A percentile compares a stretch with the other conserved stretches of the same genome.
phyloP scores from a whole-genome alignment of 2,329 filamentous ascomycete genomes.

The Colletotrichum sp. region DNA sequence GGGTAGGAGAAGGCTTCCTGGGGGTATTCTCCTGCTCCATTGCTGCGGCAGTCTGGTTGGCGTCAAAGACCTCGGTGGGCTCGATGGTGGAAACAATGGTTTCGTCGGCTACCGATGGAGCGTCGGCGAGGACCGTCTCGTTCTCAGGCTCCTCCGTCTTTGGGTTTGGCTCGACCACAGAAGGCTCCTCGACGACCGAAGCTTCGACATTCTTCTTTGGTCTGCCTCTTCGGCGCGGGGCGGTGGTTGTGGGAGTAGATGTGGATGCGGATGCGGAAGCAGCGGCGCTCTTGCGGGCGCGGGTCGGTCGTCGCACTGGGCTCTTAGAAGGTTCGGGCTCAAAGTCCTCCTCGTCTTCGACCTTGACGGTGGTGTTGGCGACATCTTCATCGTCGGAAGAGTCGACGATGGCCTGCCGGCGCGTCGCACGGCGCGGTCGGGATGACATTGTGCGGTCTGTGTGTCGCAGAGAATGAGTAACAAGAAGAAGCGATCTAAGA shows the following conservation, averaged over 20 bases:
- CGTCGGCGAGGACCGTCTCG: not conserved
- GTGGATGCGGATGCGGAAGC: constrained; percentile 52
- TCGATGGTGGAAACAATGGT: constrained; percentile 18
- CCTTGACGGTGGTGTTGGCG: constrained; percentile 52
- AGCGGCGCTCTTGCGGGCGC: constrained; percentile 46
- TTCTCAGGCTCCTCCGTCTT: not conserved
- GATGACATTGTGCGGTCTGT: constrained; percentile 16
- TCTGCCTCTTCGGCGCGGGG: constrained; percentile 39
- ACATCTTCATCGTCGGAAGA: constrained; percentile 78
- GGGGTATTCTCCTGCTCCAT: constrained; percentile 31
- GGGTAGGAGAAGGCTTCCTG: constrained; percentile 52
- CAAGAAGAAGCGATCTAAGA: not conserved
- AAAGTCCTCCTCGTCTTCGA: constrained; percentile 78
- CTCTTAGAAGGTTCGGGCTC: constrained; percentile 71
- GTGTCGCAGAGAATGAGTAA: not conserved
- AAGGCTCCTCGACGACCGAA: constrained; percentile 28
- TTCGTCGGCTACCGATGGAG: not conserved
- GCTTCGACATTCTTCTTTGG: constrained; percentile 44
- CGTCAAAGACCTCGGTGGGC: constrained; percentile 40
- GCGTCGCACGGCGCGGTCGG: constrained; percentile 55
- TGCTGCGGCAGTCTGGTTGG: constrained; percentile 35
- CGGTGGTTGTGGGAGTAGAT: constrained; percentile 28
- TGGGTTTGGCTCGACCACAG: not conserved
- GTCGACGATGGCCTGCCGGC: constrained; percentile 77
- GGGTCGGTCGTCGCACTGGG: constrained; percentile 54